Evolutionary conservation across 129 eudicot genomes (phyloP).

Genomic region (Silybum marianum): DNA sequence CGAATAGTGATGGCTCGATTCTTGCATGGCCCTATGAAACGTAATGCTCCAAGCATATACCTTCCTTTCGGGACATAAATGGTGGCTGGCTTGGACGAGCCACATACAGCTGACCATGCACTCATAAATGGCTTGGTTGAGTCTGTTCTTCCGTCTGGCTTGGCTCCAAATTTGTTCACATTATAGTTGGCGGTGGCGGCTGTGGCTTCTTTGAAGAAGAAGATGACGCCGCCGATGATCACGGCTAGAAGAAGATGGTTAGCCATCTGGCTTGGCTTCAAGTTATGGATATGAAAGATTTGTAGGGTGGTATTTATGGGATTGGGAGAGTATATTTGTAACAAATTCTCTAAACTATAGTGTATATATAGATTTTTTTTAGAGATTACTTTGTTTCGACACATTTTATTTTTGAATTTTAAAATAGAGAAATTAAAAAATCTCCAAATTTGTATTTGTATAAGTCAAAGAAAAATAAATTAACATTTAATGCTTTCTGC

Average conservation of each 20-base stretch:
- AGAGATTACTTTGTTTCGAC: too few relatives aligned
- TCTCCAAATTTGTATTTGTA: too few relatives aligned
- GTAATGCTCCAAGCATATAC: conserved; percentile 38
- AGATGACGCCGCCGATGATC: background rate
- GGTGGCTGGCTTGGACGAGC: conserved; percentile 45
- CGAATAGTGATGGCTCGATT: conserved; percentile 40
- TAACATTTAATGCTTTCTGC: too few relatives aligned
- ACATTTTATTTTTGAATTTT: too few relatives aligned
- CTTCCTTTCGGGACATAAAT: conserved; percentile 63
- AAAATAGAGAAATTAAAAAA: too few relatives aligned
- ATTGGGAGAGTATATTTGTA: background rate
- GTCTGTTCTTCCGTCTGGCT: conserved; percentile 60
- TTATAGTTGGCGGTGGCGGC: conserved; percentile 23
- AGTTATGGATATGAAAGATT: conserved; percentile 3
- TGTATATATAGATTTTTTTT: too few relatives aligned
- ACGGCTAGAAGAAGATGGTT: conserved; percentile 5
- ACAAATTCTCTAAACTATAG: background rate
- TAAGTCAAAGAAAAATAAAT: too few relatives aligned
- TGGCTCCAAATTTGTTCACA: conserved; percentile 55
- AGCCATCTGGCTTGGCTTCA: conserved; percentile 26
- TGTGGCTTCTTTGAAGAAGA: conserved; percentile 20
- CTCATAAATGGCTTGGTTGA: conserved; percentile 45
- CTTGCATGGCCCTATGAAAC: conserved; percentile 46
- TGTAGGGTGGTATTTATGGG: conserved; percentile 34
- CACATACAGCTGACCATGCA: conserved; percentile 69